These are phyloP conservation scores for Neurospora pannonica DNA, from an alignment of 495 filamentous ascomycete species.

Conservation along the genomic window DNA sequence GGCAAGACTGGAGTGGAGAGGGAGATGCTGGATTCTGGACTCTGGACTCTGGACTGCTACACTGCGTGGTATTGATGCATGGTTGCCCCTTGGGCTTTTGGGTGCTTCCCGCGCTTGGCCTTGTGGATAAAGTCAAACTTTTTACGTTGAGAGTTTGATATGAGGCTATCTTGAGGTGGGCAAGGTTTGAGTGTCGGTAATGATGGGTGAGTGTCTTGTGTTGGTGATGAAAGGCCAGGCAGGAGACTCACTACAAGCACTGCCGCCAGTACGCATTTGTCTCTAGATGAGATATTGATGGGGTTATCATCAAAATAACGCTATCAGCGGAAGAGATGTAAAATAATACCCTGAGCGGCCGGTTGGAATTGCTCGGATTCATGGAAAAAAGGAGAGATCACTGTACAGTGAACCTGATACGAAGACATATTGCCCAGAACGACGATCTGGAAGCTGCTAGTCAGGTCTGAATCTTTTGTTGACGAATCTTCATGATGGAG, in stretches of 20 bases:
- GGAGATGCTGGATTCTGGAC: background rate
- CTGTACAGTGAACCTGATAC: background rate
- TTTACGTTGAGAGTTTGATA: background rate
- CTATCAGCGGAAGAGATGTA: background rate
- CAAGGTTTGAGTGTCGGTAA: background rate
- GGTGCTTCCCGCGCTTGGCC: background rate
- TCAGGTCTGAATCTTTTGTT: background rate
- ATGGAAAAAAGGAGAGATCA: background rate
- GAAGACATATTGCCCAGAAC: background rate
- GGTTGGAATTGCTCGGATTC: background rate
- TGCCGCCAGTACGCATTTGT: background rate
- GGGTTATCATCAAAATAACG: background rate
- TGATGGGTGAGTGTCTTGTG: background rate
- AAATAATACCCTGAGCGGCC: background rate
- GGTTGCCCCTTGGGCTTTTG: background rate
- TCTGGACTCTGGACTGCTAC: background rate
- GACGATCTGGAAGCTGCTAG: background rate
- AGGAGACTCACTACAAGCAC: background rate
- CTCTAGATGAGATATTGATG: background rate
- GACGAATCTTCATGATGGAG: background rate
- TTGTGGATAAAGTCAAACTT: background rate
- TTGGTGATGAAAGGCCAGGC: background rate
- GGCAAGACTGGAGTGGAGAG: background rate
- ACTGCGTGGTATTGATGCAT: background rate
- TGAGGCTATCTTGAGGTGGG: background rate